Percentiles rank a stretch among this genome's conserved stretches.
These are phyloP conservation scores for Aspergillus pseudonomiae DNA, from an alignment of 2,329 filamentous ascomycete species.

Conservation along the genomic window DNA sequence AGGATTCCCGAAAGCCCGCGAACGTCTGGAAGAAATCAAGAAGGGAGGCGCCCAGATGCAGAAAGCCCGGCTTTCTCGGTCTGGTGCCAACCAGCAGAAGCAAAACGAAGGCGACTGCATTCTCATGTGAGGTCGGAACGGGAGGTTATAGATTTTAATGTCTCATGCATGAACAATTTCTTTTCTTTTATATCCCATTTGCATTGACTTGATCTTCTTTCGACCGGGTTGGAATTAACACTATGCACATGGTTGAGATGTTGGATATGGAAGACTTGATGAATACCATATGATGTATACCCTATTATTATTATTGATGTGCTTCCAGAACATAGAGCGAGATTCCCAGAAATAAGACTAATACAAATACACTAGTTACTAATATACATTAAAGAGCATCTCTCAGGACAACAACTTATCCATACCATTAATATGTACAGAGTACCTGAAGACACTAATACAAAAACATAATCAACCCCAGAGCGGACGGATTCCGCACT, in stretches of 20 bases:
- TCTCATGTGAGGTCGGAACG: slow-evolving; percentile 36
- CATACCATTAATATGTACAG: too few relatives aligned
- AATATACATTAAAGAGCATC: too few relatives aligned
- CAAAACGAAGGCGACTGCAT: slow-evolving; percentile 87
- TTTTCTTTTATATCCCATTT: not conserved
- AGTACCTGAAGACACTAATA: not conserved
- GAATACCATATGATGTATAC: slow-evolving; percentile 2
- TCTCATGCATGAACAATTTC: slow-evolving; percentile 2
- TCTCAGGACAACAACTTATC: too few relatives aligned
- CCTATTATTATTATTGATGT: not conserved
- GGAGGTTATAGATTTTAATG: slow-evolving; percentile 1
- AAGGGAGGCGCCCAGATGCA: slow-evolving; percentile 72
- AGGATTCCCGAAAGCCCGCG: slow-evolving; percentile 89
- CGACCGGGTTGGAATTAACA: not conserved
- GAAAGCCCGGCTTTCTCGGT: slow-evolving; percentile 78
- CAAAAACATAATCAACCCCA: not conserved
- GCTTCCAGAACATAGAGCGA: not conserved
- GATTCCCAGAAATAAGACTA: not conserved
- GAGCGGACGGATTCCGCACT: slow-evolving; percentile 28
- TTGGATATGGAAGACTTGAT: slow-evolving; percentile 1
- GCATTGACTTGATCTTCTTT: slow-evolving; percentile 9
- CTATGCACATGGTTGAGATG: not conserved
- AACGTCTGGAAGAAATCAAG: slow-evolving; percentile 90
- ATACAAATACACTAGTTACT: not conserved
- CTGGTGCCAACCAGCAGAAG: slow-evolving; percentile 78